phyloP scores from a whole-genome alignment of 2,329 filamentous ascomycete genomes.

The Stagonosporopsis rhizophila region DNA sequence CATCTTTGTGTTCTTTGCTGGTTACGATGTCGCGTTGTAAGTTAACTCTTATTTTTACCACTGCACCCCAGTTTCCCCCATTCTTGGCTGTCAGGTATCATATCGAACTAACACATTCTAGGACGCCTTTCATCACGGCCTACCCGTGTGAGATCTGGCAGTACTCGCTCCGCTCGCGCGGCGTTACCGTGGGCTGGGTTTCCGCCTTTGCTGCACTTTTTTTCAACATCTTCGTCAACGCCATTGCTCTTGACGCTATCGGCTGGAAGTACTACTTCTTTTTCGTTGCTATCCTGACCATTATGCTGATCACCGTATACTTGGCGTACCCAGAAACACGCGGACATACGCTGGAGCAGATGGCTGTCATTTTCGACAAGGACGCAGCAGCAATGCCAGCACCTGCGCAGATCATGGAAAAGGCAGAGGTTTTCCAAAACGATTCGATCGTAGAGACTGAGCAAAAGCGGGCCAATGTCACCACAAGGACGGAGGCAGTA shows the following conservation, averaged over 20 bases:
- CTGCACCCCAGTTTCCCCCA: not conserved
- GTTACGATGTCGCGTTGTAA: not conserved
- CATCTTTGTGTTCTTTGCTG: not conserved
- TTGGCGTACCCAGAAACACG: not conserved
- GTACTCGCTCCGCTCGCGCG: not conserved
- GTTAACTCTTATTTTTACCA: not conserved
- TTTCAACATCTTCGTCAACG: not conserved
- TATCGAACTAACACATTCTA: not conserved
- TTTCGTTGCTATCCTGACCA: not conserved
- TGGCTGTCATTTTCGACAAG: not conserved
- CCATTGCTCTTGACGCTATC: not conserved
- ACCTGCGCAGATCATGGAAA: not conserved
- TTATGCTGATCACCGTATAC: not conserved
- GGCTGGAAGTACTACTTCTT: not conserved
- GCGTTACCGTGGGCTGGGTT: not conserved
- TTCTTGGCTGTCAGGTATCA: too few species aligned
- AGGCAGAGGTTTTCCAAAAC: not conserved
- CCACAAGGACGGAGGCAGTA: not conserved
- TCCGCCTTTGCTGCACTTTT: not conserved
- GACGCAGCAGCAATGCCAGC: not conserved
- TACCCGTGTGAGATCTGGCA: not conserved
- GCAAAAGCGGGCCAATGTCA: not conserved
- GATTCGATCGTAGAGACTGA: not conserved
- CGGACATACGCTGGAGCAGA: not conserved
- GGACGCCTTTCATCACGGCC: not conserved